A percentile compares a stretch with the other conserved stretches of the same genome.
Evolutionary conservation across 805 yeast species (phyloP).

Genomic region (Myxozyma neotropica): DNA sequence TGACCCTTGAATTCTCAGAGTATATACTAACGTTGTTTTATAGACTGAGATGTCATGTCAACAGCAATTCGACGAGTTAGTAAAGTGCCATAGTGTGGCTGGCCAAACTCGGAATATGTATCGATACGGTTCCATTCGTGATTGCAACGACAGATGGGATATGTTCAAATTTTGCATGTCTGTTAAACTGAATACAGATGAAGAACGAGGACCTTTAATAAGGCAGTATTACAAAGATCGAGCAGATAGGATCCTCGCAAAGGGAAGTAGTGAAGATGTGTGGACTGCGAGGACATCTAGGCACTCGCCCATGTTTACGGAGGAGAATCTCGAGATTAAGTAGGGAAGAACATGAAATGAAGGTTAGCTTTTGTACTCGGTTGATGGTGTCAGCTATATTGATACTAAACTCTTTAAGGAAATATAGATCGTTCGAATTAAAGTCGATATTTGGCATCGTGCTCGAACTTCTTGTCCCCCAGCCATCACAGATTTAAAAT

Average conservation of each 20-base stretch:
- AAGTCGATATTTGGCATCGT: neutral
- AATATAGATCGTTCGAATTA: no score
- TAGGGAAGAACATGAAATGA: neutral
- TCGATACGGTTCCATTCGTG: slow-evolving; percentile 74
- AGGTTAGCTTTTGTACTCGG: neutral
- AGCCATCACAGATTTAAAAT: no score
- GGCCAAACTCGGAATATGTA: slow-evolving; percentile 86
- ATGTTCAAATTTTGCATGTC: slow-evolving; percentile 80
- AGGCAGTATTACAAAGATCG: slow-evolving; percentile 71
- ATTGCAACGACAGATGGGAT: slow-evolving; percentile 68
- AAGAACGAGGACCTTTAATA: slow-evolving; percentile 52
- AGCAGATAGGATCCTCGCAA: slow-evolving; percentile 56
- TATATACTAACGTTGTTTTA: no score
- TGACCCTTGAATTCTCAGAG: neutral
- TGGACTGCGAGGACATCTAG: slow-evolving; percentile 54
- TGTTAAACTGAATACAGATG: slow-evolving; percentile 59
- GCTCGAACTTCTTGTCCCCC: no score
- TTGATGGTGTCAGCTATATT: neutral
- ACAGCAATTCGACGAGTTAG: slow-evolving; percentile 83
- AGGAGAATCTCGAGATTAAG: neutral
- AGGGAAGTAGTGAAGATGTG: slow-evolving; percentile 81
- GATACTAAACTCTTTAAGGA: no score
- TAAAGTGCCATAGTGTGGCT: slow-evolving; percentile 85
- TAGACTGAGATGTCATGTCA: slow-evolving; percentile 64
- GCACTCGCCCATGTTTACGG: slow-evolving; percentile 12